phyloP scores from a whole-genome alignment of 371 early-diverging fungal genomes.

The Entomophthora muscae region DNA sequence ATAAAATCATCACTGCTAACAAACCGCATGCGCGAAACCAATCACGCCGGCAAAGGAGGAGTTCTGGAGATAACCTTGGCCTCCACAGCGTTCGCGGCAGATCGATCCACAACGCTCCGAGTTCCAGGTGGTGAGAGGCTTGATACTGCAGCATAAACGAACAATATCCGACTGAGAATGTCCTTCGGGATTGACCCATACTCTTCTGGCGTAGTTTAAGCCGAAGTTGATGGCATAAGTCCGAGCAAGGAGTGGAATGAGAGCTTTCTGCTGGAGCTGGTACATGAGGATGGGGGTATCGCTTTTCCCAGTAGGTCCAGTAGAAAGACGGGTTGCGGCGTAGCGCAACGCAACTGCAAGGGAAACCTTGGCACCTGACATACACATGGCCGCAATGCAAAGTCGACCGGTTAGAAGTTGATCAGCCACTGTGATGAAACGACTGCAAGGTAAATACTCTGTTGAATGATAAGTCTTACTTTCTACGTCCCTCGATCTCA shows the following conservation, averaged over 20 bases:
- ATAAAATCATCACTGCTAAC: conserved; percentile 3
- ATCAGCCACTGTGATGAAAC: conserved; percentile 53
- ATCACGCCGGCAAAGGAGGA: conserved; percentile 31
- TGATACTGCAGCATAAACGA: conserved; percentile 52
- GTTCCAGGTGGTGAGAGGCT: conserved; percentile 53
- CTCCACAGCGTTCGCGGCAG: conserved; percentile 51
- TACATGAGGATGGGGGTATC: conserved; percentile 50
- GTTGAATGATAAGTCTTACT: conserved; percentile 14
- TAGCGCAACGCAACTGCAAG: conserved; percentile 38
- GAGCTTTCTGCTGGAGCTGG: conserved; percentile 52
- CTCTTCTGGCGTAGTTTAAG: conserved; percentile 40
- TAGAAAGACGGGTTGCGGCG: conserved; percentile 38
- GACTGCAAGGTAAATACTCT: conserved; percentile 13
- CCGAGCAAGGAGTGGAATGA: conserved; percentile 40
- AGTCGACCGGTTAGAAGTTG: conserved; percentile 48
- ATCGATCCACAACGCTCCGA: conserved; percentile 36
- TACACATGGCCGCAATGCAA: conserved; percentile 40
- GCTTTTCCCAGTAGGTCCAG: conserved; percentile 49
- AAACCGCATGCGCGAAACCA: conserved; percentile 24
- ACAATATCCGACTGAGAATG: conserved; percentile 26
- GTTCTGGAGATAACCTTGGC: conserved; percentile 44
- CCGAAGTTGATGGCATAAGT: conserved; percentile 46
- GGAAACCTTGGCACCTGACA: conserved; percentile 35
- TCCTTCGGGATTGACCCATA: conserved; percentile 24
- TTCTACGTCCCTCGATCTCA: conserved; percentile 27